These are phyloP conservation scores for Hyphopichia fennica DNA, from an alignment of 1,139 yeast species.

Conservation along the genomic window DNA sequence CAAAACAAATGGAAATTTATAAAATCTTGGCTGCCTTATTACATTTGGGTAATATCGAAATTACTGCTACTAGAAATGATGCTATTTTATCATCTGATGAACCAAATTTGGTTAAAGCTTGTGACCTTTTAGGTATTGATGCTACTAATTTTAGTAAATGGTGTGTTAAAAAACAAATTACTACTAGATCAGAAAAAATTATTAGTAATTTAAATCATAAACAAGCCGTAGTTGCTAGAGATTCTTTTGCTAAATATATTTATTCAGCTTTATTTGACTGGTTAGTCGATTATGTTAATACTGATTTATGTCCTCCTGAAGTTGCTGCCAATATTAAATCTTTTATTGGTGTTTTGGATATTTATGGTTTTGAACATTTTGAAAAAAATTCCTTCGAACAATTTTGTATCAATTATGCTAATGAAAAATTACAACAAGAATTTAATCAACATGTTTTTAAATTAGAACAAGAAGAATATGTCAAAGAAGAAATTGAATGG, in stretches of 20 bases:
- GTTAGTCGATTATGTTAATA: constrained; percentile 83
- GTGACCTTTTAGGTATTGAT: constrained; percentile 83
- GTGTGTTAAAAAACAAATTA: constrained; percentile 90
- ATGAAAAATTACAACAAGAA: constrained; percentile 96
- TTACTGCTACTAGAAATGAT: constrained; percentile 82
- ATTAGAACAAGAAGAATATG: constrained; percentile 93
- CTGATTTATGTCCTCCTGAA: constrained; percentile 76
- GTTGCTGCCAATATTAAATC: constrained; percentile 58
- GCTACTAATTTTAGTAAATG: constrained; percentile 78
- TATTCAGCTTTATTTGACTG: constrained; percentile 94
- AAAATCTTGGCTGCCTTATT: constrained; percentile 83
- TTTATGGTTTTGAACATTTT: constrained; percentile 96
- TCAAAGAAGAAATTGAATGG: constrained; percentile 94
- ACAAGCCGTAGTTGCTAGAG: constrained; percentile 91
- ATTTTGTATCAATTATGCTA: constrained; percentile 96
- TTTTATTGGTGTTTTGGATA: constrained; percentile 96
- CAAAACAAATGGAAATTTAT: constrained; percentile 69
- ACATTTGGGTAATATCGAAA: constrained; percentile 90
- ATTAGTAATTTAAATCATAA: constrained; percentile 78
- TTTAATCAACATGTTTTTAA: constrained; percentile 97
- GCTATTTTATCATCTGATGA: constrained; percentile 84
- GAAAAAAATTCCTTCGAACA: constrained; percentile 94
- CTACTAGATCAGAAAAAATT: constrained; percentile 90
- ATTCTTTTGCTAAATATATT: constrained; percentile 92
- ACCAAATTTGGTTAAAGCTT: constrained; percentile 78